These are phyloP conservation scores for Penicillium sclerotigenum DNA, from an alignment of 2,329 filamentous ascomycete species.

Conservation along the genomic window DNA sequence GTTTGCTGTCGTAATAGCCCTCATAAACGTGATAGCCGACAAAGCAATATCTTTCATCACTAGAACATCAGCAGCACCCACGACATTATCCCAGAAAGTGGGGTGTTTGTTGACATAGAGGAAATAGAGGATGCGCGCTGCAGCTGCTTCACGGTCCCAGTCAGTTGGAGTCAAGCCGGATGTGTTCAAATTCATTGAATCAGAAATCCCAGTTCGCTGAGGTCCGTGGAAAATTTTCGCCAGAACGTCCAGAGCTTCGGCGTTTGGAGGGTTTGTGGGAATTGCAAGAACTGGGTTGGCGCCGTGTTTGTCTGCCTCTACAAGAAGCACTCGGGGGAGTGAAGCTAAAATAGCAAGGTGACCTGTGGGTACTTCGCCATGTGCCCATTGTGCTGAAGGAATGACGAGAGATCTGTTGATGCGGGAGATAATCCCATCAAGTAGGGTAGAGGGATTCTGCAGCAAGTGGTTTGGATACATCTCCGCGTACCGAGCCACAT, in stretches of 20 bases:
- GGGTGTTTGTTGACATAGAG: slow-evolving; percentile 53
- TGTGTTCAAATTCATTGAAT: slow-evolving; percentile 32
- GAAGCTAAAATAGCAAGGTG: slow-evolving; percentile 58
- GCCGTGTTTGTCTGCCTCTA: slow-evolving; percentile 43
- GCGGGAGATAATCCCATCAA: slow-evolving; percentile 48
- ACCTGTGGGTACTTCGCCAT: slow-evolving; percentile 52
- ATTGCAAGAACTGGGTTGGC: slow-evolving; percentile 49
- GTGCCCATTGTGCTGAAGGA: slow-evolving; percentile 50
- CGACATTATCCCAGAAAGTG: slow-evolving; percentile 52
- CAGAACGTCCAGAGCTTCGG: slow-evolving; percentile 54
- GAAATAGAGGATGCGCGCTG: slow-evolving; percentile 55
- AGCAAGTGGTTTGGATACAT: slow-evolving; percentile 56
- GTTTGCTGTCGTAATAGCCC: slow-evolving; percentile 52
- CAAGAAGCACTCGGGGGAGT: slow-evolving; percentile 53
- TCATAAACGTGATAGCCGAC: slow-evolving; percentile 53
- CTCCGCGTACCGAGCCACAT: slow-evolving; percentile 56
- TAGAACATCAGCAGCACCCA: slow-evolving; percentile 54
- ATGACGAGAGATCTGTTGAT: slow-evolving; percentile 47
- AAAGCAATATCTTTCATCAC: slow-evolving; percentile 57
- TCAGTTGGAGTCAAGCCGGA: slow-evolving; percentile 38
- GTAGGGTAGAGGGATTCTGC: slow-evolving; percentile 37
- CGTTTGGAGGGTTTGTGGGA: slow-evolving; percentile 52
- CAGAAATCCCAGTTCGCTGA: slow-evolving; percentile 18
- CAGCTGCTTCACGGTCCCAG: slow-evolving; percentile 48
- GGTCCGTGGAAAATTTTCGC: slow-evolving; percentile 58